phyloP scores from a whole-genome alignment of 257 asterid genomes.

The Solanum pennellii region DNA sequence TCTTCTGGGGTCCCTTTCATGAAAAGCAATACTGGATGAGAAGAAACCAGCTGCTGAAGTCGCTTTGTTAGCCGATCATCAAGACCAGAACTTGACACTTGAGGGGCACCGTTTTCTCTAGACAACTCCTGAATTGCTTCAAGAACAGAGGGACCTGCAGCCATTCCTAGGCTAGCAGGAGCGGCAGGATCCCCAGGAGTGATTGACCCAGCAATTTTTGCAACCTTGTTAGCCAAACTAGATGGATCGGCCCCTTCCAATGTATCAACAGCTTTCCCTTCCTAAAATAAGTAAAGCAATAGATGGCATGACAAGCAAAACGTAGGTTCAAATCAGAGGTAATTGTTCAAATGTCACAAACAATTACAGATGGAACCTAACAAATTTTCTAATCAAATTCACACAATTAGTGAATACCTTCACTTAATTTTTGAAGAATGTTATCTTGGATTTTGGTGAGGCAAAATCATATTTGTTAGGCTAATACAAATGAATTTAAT shows the following conservation, averaged over 20 bases:
- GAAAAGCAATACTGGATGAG: constrained; percentile 74
- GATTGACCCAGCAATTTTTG: constrained; percentile 77
- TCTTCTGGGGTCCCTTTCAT: constrained; percentile 91
- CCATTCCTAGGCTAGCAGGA: constrained; percentile 98
- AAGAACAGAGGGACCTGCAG: constrained; percentile 79
- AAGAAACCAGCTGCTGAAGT: constrained; percentile 57
- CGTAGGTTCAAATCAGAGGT: not conserved
- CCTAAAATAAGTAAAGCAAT: constrained; percentile 35
- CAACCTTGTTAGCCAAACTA: constrained; percentile 91
- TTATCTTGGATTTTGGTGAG: not conserved
- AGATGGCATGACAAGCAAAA: not conserved
- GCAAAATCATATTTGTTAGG: not conserved
- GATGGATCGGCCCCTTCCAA: constrained; percentile 98
- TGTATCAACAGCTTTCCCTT: constrained; percentile 63
- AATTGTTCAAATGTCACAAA: not conserved
- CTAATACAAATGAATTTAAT: not conserved
- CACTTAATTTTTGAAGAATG: not conserved
- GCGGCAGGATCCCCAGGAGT: constrained; percentile 77
- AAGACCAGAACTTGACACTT: constrained; percentile 20
- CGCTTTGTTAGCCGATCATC: constrained; percentile 32
- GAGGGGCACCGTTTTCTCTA: constrained; percentile 37
- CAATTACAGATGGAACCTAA: not conserved
- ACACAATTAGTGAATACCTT: not conserved
- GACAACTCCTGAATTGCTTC: constrained; percentile 74
- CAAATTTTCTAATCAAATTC: not conserved